These are phyloP conservation scores for Beauveria australis DNA, from an alignment of 2,329 filamentous ascomycete species.

Conservation along the genomic window DNA sequence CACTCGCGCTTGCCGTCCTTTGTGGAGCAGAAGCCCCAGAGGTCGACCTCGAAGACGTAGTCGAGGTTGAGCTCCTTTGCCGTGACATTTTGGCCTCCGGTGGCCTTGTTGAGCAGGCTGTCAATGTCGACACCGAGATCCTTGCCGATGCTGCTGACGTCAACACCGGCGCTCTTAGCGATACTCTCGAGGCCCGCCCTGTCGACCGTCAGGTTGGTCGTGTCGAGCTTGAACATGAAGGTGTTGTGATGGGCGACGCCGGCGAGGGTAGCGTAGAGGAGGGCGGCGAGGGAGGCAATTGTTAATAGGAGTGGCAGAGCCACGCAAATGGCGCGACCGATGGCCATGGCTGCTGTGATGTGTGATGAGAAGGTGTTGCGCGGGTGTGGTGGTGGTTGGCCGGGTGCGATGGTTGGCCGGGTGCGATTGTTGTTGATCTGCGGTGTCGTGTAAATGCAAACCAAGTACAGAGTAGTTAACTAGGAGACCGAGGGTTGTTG, in stretches of 20 bases:
- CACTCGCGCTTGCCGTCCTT: conserved; percentile 51
- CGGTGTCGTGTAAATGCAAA: background rate
- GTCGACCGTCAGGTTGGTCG: conserved; percentile 49
- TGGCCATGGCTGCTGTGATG: conserved; percentile 39
- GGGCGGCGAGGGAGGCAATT: conserved; percentile 64
- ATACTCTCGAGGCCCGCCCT: conserved; percentile 21
- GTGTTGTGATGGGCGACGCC: conserved; percentile 49
- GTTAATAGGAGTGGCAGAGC: conserved; percentile 78
- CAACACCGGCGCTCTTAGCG: conserved; percentile 16
- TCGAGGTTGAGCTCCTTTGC: conserved; percentile 53
- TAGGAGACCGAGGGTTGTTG: background rate
- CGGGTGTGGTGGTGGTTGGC: background rate
- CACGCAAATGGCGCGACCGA: conserved; percentile 78
- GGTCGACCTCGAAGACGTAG: conserved; percentile 70
- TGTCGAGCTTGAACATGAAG: conserved; percentile 54
- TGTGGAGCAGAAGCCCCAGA: conserved; percentile 81
- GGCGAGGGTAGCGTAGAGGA: conserved; percentile 48
- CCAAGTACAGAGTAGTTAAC: background rate
- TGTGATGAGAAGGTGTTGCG: background rate
- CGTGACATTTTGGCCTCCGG: conserved; percentile 41
- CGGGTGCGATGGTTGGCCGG: background rate
- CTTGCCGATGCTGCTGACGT: conserved; percentile 15
- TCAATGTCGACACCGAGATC: conserved; percentile 18
- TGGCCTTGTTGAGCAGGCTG: conserved; percentile 14
- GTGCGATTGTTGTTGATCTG: background rate